Conservation (phyloP, 192 early-diverging fungal genomes). For the Lobosporangium transversale region DNA sequence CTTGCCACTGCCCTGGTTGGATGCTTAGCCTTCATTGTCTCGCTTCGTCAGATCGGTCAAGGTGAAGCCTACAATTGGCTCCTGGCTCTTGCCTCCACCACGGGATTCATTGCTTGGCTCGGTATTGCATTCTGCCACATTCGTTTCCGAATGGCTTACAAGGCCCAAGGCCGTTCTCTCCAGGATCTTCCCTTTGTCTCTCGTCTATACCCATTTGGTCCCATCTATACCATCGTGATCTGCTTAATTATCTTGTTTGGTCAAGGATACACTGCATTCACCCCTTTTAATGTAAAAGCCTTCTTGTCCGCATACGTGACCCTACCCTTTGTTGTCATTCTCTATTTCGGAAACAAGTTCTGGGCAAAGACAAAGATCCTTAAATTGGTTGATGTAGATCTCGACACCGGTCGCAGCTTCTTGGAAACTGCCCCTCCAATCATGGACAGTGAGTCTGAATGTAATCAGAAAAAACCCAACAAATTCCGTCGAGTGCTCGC, state of each 20-base stretch:
- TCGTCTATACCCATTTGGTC: constrained; percentile 60
- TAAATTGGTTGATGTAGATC: constrained; percentile 69
- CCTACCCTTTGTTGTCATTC: constrained; percentile 64
- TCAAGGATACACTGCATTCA: constrained; percentile 69
- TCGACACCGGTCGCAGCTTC: constrained; percentile 54
- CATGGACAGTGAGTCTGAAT: constrained; percentile 29
- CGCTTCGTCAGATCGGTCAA: constrained; percentile 65
- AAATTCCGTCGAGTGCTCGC: constrained; percentile 11
- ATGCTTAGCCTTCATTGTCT: constrained; percentile 64
- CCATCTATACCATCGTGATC: constrained; percentile 70
- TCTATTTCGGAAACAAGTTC: constrained; percentile 72
- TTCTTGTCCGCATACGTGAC: constrained; percentile 72
- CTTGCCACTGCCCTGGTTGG: constrained; percentile 70
- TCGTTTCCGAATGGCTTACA: constrained; percentile 81
- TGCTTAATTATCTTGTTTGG: constrained; percentile 66
- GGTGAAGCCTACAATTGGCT: constrained; percentile 71
- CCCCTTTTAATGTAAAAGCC: constrained; percentile 55
- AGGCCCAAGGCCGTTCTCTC: constrained; percentile 70
- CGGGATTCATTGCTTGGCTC: constrained; percentile 83
- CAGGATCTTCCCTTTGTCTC: constrained; percentile 74
- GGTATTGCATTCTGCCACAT: constrained; percentile 80
- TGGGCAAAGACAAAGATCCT: constrained; percentile 66
- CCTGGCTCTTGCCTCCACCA: constrained; percentile 70
- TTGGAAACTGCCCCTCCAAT: constrained; percentile 25
- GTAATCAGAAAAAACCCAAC: constrained; percentile 25